Evolutionary conservation across 192 early-diverging fungal species (phyloP).

Genomic region (Paraglomus occultum): DNA sequence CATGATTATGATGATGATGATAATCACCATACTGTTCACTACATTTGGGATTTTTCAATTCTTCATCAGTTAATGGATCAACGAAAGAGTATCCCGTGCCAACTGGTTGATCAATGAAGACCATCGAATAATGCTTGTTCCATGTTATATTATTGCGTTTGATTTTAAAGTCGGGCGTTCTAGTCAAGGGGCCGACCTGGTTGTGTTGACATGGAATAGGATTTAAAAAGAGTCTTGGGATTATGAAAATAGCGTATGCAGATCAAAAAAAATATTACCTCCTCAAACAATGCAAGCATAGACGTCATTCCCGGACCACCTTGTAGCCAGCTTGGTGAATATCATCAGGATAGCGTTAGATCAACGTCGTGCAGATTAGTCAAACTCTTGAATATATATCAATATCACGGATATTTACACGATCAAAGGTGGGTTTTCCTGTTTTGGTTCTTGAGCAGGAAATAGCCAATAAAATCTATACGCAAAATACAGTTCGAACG

Average conservation of each 20-base stretch:
- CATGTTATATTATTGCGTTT: constrained; percentile 53
- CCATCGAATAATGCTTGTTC: constrained; percentile 68
- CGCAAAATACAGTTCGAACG: background rate
- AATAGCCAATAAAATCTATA: constrained; percentile 77
- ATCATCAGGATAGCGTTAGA: no score
- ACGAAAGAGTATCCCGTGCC: constrained; percentile 62
- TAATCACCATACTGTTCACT: no score
- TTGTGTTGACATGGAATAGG: constrained; percentile 5
- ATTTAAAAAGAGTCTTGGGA: no score
- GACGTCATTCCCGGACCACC: constrained; percentile 79
- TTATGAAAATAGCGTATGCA: constrained; percentile 1
- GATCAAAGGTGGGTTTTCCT: constrained; percentile 63
- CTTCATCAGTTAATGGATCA: constrained; percentile 11
- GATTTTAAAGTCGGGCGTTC: constrained; percentile 58
- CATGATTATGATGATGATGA: no score
- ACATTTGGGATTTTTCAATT: no score
- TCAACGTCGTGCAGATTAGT: no score
- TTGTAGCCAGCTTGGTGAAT: constrained; percentile 63
- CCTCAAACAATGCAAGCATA: constrained; percentile 72
- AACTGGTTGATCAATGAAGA: constrained; percentile 82
- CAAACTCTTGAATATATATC: no score
- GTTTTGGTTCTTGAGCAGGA: constrained; percentile 61
- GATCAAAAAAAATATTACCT: constrained; percentile 2
- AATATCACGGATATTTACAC: constrained; percentile 39
- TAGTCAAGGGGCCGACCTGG: constrained; percentile 70